A percentile compares a stretch with the other conserved stretches of the same genome.
Conservation (phyloP, 2,329 filamentous ascomycete genomes). For the Penicillium occitanis region DNA sequence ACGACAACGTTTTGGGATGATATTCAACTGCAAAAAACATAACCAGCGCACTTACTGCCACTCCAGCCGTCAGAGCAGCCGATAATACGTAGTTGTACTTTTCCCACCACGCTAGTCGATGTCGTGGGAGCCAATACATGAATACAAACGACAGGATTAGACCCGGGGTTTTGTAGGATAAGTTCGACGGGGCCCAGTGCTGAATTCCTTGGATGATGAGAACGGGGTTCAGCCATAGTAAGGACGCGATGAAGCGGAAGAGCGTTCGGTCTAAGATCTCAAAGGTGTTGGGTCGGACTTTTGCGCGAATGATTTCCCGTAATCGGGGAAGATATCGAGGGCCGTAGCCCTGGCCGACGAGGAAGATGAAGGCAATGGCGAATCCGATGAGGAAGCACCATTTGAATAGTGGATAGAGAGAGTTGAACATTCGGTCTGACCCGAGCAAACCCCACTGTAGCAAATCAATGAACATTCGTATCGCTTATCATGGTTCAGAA, state of each 20-base stretch:
- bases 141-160: slow-evolving; percentile 15
- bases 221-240: slow-evolving; percentile 9
- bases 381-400: slow-evolving; percentile 16
- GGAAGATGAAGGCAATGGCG: slow-evolving; percentile 8
- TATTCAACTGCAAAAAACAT: slow-evolving; percentile 1
- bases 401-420: slow-evolving; percentile 12
- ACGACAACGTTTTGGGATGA: slow-evolving; percentile 10
- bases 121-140: slow-evolving; percentile 11
- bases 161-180: slow-evolving; percentile 12
- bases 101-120: slow-evolving; percentile 15
- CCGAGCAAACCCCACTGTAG: background rate
- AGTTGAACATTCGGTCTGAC: slow-evolving; percentile 3
- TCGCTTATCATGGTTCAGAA: background rate
- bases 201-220: slow-evolving; percentile 12
- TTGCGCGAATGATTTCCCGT: slow-evolving; percentile 3
- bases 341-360: slow-evolving; percentile 13
- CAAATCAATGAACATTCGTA: background rate
- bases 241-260: background rate
- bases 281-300: background rate
- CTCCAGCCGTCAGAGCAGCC: slow-evolving; percentile 9
- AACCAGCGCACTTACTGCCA: background rate
- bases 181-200: slow-evolving; percentile 14
- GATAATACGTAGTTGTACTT: slow-evolving; percentile 15
- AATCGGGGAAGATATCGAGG: slow-evolving; percentile 9
- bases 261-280: background rate